Percentiles rank a stretch among this genome's conserved stretches.
Evolutionary conservation across 176 grass and related monocot species (phyloP).

Genomic region (Carex kokanica): DNA sequence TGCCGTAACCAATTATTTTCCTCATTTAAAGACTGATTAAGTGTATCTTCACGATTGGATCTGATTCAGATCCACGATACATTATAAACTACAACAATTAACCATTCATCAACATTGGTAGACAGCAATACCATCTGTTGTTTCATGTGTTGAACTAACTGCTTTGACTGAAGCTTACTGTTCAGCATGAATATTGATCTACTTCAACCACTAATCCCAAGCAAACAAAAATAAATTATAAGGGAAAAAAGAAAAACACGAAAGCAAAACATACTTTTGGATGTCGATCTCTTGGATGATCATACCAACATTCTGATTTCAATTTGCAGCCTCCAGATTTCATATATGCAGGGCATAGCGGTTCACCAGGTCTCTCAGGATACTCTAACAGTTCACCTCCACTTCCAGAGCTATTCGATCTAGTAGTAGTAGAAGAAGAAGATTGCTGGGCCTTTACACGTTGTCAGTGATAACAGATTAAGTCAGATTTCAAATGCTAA

Average conservation of each 20-base stretch:
- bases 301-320: constrained; percentile 39
- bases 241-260: neutral
- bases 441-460: neutral
- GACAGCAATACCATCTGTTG: neutral
- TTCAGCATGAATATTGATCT: neutral
- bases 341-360: constrained; percentile 45
- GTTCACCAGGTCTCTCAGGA: constrained; percentile 41
- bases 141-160: neutral
- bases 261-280: constrained; percentile 9
- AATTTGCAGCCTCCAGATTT: constrained; percentile 44
- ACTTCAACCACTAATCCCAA: neutral
- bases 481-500: neutral
- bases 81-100: neutral
- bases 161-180: neutral
- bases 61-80: neutral
- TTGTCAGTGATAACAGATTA: neutral
- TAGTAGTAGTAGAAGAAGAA: neutral
- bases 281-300: constrained; percentile 41
- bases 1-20: neutral
- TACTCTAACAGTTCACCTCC: constrained; percentile 13
- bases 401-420: neutral
- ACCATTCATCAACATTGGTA: neutral
- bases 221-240: neutral
- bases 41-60: neutral
- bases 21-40: neutral